A percentile compares a stretch with the other conserved stretches of the same genome.
phyloP scores from a whole-genome alignment of 768 basidiomycete species.

The Collybia sordida region DNA sequence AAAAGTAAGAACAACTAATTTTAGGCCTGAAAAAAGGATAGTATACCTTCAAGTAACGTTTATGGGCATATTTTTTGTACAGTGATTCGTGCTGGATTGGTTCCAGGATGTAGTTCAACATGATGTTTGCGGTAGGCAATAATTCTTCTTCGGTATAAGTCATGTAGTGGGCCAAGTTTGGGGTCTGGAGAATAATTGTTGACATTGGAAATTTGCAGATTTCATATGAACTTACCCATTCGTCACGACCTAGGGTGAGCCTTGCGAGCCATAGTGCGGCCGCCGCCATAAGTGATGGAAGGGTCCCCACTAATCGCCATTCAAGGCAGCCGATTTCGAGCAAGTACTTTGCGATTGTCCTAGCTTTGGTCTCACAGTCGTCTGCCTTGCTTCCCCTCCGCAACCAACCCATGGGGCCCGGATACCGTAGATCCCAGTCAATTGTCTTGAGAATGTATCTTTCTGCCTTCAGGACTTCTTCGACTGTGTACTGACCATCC shows the following conservation, averaged over 20 bases:
- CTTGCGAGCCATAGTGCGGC: constrained; percentile 86
- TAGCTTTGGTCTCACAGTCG: constrained; percentile 79
- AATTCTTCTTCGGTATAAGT: constrained; percentile 86
- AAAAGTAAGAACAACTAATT: neutral
- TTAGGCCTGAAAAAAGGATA: neutral
- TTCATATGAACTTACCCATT: constrained; percentile 65
- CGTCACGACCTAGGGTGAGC: constrained; percentile 71
- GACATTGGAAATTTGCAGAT: neutral
- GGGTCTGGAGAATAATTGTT: constrained; percentile 42
- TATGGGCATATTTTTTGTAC: constrained; percentile 90
- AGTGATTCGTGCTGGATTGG: constrained; percentile 81
- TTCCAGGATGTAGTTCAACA: constrained; percentile 90
- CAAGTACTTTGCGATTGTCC: constrained; percentile 90
- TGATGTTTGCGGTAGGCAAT: constrained; percentile 85
- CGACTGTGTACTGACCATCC: constrained; percentile 72
- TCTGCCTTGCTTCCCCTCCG: constrained; percentile 92
- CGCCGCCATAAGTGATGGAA: constrained; percentile 81
- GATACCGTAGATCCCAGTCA: constrained; percentile 83
- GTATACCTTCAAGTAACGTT: constrained; percentile 81
- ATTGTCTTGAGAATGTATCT: constrained; percentile 84
- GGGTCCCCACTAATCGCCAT: constrained; percentile 67
- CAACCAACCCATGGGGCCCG: constrained; percentile 88
- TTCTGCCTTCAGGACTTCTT: constrained; percentile 88
- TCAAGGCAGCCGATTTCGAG: constrained; percentile 86
- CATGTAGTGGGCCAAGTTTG: constrained; percentile 91